phyloP scores from a whole-genome alignment of 2,329 filamentous ascomycete genomes.

The Paecilomyces fulvus region DNA sequence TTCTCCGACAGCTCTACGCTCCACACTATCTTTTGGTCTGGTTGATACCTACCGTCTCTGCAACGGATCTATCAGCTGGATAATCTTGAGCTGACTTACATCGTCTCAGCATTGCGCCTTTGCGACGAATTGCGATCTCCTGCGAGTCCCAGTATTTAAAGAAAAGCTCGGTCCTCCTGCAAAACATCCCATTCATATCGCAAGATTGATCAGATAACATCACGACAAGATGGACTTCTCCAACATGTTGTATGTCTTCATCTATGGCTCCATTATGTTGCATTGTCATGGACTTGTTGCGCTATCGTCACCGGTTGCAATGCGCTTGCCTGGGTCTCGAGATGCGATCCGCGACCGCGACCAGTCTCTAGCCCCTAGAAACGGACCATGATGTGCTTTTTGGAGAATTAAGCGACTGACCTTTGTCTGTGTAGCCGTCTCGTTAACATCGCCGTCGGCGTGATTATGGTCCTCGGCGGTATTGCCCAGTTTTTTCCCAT shows the following conservation, averaged over 20 bases:
- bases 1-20: neutral
- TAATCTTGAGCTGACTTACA: neutral
- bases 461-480: slow-evolving; percentile 80
- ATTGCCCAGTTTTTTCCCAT: slow-evolving; percentile 41
- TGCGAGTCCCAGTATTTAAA: neutral
- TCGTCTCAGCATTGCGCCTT: neutral
- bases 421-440: slow-evolving; percentile 59
- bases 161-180: neutral
- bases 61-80: neutral
- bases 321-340: slow-evolving; percentile 4
- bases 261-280: neutral
- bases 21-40: neutral
- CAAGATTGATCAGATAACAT: neutral
- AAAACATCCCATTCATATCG: neutral
- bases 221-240: slow-evolving; percentile 72
- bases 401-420: slow-evolving; percentile 16
- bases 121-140: neutral
- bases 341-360: slow-evolving; percentile 1
- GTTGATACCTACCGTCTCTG: neutral
- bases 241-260: slow-evolving; percentile 69
- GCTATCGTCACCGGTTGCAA: slow-evolving; percentile 1
- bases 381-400: neutral
- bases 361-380: slow-evolving; percentile 4
- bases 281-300: neutral
- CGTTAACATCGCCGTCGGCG: slow-evolving; percentile 82